A percentile compares a stretch with the other conserved stretches of the same genome.
These are phyloP conservation scores for Suillus spraguei DNA, from an alignment of 768 basidiomycete species.

Conservation along the genomic window DNA sequence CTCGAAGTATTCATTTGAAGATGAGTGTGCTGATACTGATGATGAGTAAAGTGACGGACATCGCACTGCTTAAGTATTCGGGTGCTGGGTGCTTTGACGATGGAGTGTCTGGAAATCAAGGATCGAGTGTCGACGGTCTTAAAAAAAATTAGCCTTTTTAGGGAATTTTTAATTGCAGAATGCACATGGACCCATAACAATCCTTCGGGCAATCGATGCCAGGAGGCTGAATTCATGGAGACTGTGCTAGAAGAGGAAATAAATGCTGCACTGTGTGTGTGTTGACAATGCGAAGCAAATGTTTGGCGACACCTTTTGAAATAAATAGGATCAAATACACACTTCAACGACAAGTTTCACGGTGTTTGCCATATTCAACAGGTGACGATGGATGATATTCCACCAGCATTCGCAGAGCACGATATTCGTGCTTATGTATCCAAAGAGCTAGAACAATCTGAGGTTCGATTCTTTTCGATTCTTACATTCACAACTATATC, in stretches of 20 bases:
- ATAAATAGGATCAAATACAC: not conserved
- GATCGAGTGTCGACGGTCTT: not conserved
- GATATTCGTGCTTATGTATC: no score
- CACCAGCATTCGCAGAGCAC: no score
- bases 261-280: not conserved
- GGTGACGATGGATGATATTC: no score
- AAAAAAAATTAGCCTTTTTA: not conserved
- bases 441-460: no score
- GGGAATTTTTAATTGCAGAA: not conserved
- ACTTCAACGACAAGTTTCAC: no score
- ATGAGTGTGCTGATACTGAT: not conserved
- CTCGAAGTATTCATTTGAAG: slow-evolving; percentile 2
- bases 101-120: not conserved
- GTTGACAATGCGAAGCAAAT: no score
- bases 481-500: no score
- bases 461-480: no score
- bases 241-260: not conserved
- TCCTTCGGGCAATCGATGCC: not conserved
- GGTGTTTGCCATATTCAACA: no score
- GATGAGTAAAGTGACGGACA: not conserved
- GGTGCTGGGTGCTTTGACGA: slow-evolving; percentile 7
- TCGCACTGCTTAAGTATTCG: slow-evolving; percentile 5
- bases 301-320: not conserved
- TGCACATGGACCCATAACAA: not conserved
- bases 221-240: not conserved